phyloP scores from a whole-genome alignment of 805 yeast species.

The Cephaloascus albidus region DNA sequence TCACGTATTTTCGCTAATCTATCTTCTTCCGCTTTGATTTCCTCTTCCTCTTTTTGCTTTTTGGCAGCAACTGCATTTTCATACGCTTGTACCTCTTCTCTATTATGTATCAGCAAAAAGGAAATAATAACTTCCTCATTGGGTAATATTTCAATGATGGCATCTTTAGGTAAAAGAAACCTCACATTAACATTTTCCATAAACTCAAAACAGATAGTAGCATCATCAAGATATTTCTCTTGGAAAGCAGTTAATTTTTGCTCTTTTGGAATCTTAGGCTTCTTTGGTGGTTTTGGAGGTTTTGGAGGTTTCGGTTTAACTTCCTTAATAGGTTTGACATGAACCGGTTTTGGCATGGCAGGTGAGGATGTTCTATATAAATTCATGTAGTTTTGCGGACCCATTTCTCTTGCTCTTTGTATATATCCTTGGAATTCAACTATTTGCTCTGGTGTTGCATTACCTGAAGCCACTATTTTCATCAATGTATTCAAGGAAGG shows the following conservation, averaged over 20 bases:
- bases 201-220: constrained; percentile 79
- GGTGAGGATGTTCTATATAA: constrained; percentile 6
- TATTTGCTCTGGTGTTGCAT: constrained; percentile 64
- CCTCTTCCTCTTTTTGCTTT: constrained; percentile 12
- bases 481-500: constrained; percentile 58
- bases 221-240: constrained; percentile 56
- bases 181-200: constrained; percentile 71
- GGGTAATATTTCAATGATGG: constrained; percentile 52
- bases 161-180: constrained; percentile 65
- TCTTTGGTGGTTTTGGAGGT: constrained; percentile 6
- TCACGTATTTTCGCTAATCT: constrained; percentile 11
- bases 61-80: constrained; percentile 15
- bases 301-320: constrained; percentile 9
- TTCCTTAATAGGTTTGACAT: constrained; percentile 5
- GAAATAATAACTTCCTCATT: constrained; percentile 25
- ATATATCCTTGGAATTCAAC: constrained; percentile 74
- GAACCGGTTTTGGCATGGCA: constrained; percentile 1
- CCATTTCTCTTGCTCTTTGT: constrained; percentile 69
- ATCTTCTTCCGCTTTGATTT: constrained; percentile 12
- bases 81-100: constrained; percentile 35
- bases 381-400: constrained; percentile 29
- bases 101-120: constrained; percentile 39
- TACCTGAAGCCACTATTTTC: constrained; percentile 81
- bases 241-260: constrained; percentile 68
- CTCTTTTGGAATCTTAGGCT: constrained; percentile 26